These are phyloP conservation scores for Bruguiera gymnorhiza DNA, from an alignment of 345 rosid species.

Conservation along the genomic window DNA sequence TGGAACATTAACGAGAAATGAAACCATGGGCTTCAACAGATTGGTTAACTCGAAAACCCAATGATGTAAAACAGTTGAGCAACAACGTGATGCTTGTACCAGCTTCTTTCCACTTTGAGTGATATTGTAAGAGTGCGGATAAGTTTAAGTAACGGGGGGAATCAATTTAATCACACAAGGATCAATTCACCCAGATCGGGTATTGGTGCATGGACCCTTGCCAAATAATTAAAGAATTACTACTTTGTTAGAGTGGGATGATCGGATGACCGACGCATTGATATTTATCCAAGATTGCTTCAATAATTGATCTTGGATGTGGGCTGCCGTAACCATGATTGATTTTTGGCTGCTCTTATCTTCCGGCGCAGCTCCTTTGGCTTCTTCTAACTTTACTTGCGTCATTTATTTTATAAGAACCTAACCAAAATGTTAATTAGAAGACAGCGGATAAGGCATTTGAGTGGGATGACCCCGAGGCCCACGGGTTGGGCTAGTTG, in stretches of 20 bases:
- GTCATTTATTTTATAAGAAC: background rate
- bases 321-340: constrained; percentile 24
- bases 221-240: constrained; percentile 1
- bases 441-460: constrained; percentile 29
- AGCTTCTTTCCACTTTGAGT: background rate
- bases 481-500: constrained; percentile 5
- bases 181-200: background rate
- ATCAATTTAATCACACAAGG: constrained; percentile 2
- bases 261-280: constrained; percentile 17
- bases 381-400: background rate
- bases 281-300: constrained; percentile 5
- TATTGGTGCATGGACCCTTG: background rate
- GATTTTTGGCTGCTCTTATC: constrained; percentile 19
- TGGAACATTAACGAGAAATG: background rate
- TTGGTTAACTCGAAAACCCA: background rate
- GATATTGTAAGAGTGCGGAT: background rate
- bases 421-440: background rate
- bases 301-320: constrained; percentile 6
- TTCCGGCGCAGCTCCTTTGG: background rate
- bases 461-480: constrained; percentile 16
- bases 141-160: background rate
- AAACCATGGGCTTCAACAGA: background rate
- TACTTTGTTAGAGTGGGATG: constrained; percentile 34
- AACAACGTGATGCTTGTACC: background rate
- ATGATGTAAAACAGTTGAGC: background rate